These are phyloP conservation scores for Phytophthora pisi DNA, from an alignment of 352 stramenopile species.

Conservation along the genomic window DNA sequence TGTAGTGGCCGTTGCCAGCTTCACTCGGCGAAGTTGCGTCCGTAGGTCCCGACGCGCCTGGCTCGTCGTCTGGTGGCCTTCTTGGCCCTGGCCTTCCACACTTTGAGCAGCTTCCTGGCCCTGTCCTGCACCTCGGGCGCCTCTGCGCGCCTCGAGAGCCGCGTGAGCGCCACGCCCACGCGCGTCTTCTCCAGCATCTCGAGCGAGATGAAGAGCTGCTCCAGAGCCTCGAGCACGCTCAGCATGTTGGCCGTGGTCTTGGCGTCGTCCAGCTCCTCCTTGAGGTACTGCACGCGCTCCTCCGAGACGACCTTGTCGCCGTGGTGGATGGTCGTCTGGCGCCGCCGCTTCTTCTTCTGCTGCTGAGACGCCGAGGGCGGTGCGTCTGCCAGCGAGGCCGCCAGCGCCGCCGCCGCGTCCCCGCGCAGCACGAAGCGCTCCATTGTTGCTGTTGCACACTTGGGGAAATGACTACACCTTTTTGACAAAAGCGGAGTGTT, in stretches of 20 bases:
- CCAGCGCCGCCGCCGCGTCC: constrained; percentile 44
- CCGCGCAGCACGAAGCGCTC: constrained; percentile 69
- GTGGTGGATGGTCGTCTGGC: constrained; percentile 73
- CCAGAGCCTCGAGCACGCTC: constrained; percentile 55
- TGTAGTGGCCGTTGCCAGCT: not conserved
- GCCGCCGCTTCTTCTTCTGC: constrained; percentile 30
- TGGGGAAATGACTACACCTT: constrained; percentile 1
- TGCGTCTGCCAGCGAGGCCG: constrained; percentile 16
- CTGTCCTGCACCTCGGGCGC: constrained; percentile 45
- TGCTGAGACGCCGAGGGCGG: constrained; percentile 6
- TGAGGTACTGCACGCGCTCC: constrained; percentile 65
- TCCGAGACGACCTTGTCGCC: constrained; percentile 76
- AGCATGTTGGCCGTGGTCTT: constrained; percentile 54
- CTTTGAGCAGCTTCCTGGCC: constrained; percentile 49
- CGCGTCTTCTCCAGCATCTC: constrained; percentile 84
- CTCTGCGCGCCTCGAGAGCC: constrained; percentile 35
- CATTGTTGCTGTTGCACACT: constrained; percentile 37
- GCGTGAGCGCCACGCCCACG: constrained; percentile 47
- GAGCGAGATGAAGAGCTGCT: constrained; percentile 74
- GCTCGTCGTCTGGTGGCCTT: constrained; percentile 63
- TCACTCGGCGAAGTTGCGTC: constrained; percentile 74
- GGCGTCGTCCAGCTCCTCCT: constrained; percentile 70
- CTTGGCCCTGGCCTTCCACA: constrained; percentile 77
- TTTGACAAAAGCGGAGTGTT: not conserved
- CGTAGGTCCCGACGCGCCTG: constrained; percentile 68